Evolutionary conservation across 306 rosid species (phyloP).

Genomic region (Dalbergia cultrata): DNA sequence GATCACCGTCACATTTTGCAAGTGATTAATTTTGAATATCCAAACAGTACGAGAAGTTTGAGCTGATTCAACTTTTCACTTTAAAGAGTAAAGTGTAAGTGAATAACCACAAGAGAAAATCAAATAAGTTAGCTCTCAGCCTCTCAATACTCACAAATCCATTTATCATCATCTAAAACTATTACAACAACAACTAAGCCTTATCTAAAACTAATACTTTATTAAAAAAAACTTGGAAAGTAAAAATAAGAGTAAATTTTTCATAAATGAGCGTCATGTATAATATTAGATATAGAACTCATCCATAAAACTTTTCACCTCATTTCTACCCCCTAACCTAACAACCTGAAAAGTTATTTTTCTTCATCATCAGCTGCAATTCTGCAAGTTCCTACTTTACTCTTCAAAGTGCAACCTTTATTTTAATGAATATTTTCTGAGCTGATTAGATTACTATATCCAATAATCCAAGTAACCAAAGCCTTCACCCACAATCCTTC

Average conservation of each 20-base stretch:
- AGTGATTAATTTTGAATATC: background rate
- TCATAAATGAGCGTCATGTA: too few species aligned
- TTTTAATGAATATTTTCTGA: constrained; percentile 3
- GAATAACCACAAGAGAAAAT: constrained; percentile 8
- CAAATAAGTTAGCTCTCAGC: constrained; percentile 8
- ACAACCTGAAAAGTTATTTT: background rate
- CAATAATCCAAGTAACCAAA: background rate
- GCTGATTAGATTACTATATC: background rate
- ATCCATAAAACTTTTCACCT: too few species aligned
- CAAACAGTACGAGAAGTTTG: background rate
- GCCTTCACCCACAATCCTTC: constrained; percentile 16
- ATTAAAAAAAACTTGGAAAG: too few species aligned
- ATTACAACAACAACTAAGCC: background rate
- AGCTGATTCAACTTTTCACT: background rate
- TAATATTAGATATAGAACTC: too few species aligned
- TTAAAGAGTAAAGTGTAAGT: background rate
- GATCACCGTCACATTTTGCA: background rate
- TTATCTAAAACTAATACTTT: too few species aligned
- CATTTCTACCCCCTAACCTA: too few species aligned
- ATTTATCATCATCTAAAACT: background rate
- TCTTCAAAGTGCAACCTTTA: background rate
- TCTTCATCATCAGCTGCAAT: constrained; percentile 5
- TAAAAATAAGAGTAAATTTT: too few species aligned
- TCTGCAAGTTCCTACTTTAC: background rate
- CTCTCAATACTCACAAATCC: background rate